These are phyloP conservation scores for Mortierella sp. DNA, from an alignment of 371 early-diverging fungal species.

Conservation along the genomic window DNA sequence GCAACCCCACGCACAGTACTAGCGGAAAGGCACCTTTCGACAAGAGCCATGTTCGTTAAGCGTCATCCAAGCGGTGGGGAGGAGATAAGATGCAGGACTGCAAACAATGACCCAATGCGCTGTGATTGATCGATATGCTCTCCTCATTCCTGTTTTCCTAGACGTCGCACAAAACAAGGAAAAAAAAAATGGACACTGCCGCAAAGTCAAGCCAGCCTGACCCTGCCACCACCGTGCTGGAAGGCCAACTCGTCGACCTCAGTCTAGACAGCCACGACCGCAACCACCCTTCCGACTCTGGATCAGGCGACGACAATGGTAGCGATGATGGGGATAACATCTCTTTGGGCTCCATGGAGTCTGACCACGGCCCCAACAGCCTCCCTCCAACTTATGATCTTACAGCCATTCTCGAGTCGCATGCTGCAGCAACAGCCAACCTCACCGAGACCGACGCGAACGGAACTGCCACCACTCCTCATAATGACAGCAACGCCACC, in stretches of 20 bases:
- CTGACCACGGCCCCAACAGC: conserved; percentile 26
- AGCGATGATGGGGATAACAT: conserved; percentile 38
- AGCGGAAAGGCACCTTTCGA: too few relatives aligned
- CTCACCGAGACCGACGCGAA: not conserved
- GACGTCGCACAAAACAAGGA: too few relatives aligned
- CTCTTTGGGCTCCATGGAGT: conserved; percentile 45
- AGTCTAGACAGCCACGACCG: not conserved
- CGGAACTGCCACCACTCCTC: not conserved
- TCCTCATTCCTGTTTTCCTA: too few relatives aligned
- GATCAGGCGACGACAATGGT: conserved; percentile 15
- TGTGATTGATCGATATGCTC: too few relatives aligned
- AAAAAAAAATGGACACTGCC: too few relatives aligned
- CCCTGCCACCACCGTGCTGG: conserved; percentile 10
- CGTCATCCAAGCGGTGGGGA: too few relatives aligned
- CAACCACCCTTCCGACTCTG: conserved; percentile 8
- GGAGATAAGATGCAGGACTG: too few relatives aligned
- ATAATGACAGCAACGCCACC: conserved; percentile 1
- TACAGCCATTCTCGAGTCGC: conserved; percentile 32
- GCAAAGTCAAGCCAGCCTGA: too few relatives aligned
- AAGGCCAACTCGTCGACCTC: conserved; percentile 31
- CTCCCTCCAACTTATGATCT: conserved; percentile 51
- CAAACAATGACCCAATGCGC: too few relatives aligned
- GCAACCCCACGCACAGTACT: too few relatives aligned
- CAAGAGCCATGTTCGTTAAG: too few relatives aligned
- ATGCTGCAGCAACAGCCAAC: conserved; percentile 23